phyloP scores from a whole-genome alignment of 768 basidiomycete genomes.

The Phlebiopsis flavidoalba region DNA sequence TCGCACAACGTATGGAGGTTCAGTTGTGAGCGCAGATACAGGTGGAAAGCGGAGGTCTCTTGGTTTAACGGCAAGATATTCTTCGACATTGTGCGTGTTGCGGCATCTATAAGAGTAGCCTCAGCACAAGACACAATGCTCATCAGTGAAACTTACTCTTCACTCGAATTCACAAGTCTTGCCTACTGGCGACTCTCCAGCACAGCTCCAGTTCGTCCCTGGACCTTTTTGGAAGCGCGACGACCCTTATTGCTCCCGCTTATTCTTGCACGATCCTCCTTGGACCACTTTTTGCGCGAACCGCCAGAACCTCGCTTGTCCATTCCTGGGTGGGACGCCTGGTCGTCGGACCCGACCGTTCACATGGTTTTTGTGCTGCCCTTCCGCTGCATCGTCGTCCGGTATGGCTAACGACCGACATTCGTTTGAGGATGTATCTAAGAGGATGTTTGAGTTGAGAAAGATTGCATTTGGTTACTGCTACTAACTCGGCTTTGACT shows the following conservation, averaged over 20 bases:
- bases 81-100: constrained; percentile 69
- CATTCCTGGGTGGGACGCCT: constrained; percentile 17
- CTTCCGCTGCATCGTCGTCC: constrained; percentile 64
- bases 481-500: constrained; percentile 45
- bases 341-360: constrained; percentile 14
- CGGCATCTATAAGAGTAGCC: constrained; percentile 50
- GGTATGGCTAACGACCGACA: constrained; percentile 22
- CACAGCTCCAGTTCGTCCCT: constrained; percentile 82
- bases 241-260: constrained; percentile 75
- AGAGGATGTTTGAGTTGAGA: background rate
- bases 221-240: constrained; percentile 69
- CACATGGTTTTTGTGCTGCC: constrained; percentile 39
- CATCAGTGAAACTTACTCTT: constrained; percentile 39
- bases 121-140: background rate
- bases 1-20: constrained; percentile 46
- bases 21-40: constrained; percentile 34
- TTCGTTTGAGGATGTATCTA: constrained; percentile 38
- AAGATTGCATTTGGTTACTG: too few species aligned
- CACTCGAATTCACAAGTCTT: constrained; percentile 65
- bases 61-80: constrained; percentile 75
- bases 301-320: constrained; percentile 32
- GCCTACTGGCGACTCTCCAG: constrained; percentile 70
- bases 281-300: constrained; percentile 41
- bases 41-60: constrained; percentile 62
- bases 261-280: constrained; percentile 69